Evolutionary conservation across 1,284 basidiomycete genomes (phyloP).

Genomic region (Ganoderma lucidum): DNA sequence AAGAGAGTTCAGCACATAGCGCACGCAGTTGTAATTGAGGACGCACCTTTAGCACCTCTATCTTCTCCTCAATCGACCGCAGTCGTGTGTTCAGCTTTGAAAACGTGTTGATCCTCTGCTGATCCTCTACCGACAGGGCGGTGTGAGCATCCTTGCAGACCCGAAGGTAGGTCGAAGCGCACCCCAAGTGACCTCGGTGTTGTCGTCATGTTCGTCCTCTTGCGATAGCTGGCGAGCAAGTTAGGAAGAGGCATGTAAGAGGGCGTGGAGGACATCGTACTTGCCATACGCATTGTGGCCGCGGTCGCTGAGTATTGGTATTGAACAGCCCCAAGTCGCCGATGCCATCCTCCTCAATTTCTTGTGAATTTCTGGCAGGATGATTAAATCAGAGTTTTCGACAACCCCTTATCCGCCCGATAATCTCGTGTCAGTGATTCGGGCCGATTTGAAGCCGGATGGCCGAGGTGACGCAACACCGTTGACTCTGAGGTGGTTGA

Average conservation of each 20-base stretch:
- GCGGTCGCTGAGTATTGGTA: slow-evolving; percentile 8
- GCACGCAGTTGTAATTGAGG: background rate
- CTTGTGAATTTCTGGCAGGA: background rate
- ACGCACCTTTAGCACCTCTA: slow-evolving; percentile 75
- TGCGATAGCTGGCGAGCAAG: slow-evolving; percentile 61
- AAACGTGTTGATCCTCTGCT: slow-evolving; percentile 92
- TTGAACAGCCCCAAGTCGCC: background rate
- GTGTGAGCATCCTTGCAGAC: background rate
- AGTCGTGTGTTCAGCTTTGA: slow-evolving; percentile 90
- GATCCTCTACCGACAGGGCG: slow-evolving; percentile 73
- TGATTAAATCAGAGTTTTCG: background rate
- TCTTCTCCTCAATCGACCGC: slow-evolving; percentile 75
- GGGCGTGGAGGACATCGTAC: slow-evolving; percentile 22
- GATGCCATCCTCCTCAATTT: background rate
- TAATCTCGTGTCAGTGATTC: background rate
- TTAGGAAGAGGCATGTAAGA: background rate
- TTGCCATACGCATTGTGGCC: slow-evolving; percentile 63
- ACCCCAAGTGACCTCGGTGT: slow-evolving; percentile 94
- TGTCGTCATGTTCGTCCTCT: slow-evolving; percentile 84
- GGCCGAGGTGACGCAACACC: background rate
- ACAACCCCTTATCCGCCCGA: background rate
- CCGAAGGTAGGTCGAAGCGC: slow-evolving; percentile 11
- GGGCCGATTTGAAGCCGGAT: background rate
- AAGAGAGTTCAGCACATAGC: background rate
- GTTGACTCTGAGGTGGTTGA: background rate